These are phyloP conservation scores for Aspergillus affinis DNA, from an alignment of 495 filamentous ascomycete genomes.

Conservation along the genomic window DNA sequence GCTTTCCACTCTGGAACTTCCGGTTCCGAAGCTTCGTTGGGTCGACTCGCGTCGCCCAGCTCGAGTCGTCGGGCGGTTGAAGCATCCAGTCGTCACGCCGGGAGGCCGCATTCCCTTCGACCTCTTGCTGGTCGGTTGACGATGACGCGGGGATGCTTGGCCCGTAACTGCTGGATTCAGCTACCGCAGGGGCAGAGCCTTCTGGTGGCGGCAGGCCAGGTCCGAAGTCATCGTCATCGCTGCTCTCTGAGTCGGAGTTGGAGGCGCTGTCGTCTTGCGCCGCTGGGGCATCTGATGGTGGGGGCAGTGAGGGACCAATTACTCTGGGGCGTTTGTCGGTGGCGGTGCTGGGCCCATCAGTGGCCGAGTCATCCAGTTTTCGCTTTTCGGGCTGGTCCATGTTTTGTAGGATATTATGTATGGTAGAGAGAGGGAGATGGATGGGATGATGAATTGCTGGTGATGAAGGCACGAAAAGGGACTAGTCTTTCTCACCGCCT, in stretches of 20 bases:
- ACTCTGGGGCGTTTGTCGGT: conserved; percentile 30
- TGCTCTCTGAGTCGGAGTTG: conserved; percentile 33
- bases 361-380: conserved; percentile 1
- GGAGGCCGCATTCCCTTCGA: conserved; percentile 24
- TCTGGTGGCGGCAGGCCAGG: conserved; percentile 69
- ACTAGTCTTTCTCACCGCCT: background rate
- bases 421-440: background rate
- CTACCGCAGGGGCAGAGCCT: conserved; percentile 17
- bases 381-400: conserved; percentile 21
- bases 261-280: conserved; percentile 16
- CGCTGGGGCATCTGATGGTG: conserved; percentile 1
- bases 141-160: conserved; percentile 9
- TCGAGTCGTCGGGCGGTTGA: conserved; percentile 67
- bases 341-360: background rate
- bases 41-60: conserved; percentile 68
- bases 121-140: conserved; percentile 24
- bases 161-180: background rate
- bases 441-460: background rate
- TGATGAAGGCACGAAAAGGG: background rate
- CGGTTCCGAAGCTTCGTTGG: conserved; percentile 80
- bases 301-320: conserved; percentile 35
- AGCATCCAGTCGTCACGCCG: conserved; percentile 94
- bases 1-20: conserved; percentile 78
- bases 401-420: background rate
- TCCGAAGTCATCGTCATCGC: conserved; percentile 70